Evolutionary conservation across 495 filamentous ascomycete species (phyloP).

Genomic region (Aspergillus nanangensis): DNA sequence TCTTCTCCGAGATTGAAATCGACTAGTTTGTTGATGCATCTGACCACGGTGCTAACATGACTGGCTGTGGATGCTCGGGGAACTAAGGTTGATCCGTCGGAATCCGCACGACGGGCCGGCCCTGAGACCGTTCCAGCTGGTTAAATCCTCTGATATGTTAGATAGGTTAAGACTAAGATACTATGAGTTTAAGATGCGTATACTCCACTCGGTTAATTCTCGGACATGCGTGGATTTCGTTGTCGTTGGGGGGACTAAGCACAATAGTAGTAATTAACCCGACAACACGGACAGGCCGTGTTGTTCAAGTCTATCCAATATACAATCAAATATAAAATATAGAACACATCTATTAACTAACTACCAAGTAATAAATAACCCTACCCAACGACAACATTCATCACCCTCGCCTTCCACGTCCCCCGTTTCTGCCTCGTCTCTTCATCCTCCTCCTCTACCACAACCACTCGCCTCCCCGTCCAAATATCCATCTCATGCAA

Average conservation of each 20-base stretch:
- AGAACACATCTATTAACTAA: not conserved
- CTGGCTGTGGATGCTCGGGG: not conserved
- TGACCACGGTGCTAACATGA: too few relatives aligned
- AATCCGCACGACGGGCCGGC: constrained; percentile 22
- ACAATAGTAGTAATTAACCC: too few relatives aligned
- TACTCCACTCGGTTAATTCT: not conserved
- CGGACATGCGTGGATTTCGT: not conserved
- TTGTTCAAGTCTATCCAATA: too few relatives aligned
- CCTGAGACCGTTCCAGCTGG: constrained; percentile 19
- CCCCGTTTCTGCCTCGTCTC: not conserved
- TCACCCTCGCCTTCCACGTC: constrained; percentile 16
- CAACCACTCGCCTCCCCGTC: constrained; percentile 46
- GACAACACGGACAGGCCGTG: too few relatives aligned
- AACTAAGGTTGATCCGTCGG: constrained; percentile 16
- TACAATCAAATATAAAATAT: too few relatives aligned
- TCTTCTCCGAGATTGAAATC: too few relatives aligned
- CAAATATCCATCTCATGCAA: constrained; percentile 57
- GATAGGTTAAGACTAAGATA: too few relatives aligned
- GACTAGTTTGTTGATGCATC: too few relatives aligned
- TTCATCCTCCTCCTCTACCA: constrained; percentile 8
- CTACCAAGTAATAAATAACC: not conserved
- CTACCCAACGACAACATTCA: constrained; percentile 22
- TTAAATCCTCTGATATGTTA: too few relatives aligned
- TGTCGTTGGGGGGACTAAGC: too few relatives aligned
- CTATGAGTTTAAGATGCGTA: not conserved